Base-by-base conservation (phyloP, 805 yeast species). In the Barnettozyma californica region DNA sequence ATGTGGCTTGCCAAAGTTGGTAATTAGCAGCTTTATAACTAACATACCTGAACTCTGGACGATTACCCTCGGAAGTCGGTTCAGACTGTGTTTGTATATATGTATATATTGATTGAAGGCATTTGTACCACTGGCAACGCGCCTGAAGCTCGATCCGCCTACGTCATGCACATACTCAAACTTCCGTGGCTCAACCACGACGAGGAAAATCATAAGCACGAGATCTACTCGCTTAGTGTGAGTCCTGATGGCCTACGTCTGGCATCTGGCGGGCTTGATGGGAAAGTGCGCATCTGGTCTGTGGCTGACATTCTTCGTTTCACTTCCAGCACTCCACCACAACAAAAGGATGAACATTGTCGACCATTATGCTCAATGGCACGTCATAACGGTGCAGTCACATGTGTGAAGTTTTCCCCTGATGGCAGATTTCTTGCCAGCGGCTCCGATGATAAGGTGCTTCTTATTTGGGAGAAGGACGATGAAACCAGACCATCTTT, bases 331-430 rank as follows among this genome's bases (percentile, higher is more conserved):
- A 46, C 55, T 37, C 54, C 53, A 5, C 61, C 56, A 2, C 62
- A 60, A 2, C 36, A 50, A 9, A 58, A 58, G 13, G 73, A 70
- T 41, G 59, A 58, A 4, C 51, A 58, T 4, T 68, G 75, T 49
- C 65, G 77, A 26, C 95, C 96, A 4, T 66, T 91, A 16, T 88
- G 95, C 49, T 84, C 94, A 25, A 88, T 94, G 96, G 84, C 94
- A 35, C 77, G 97, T 47, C 99, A 94, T 62, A 89, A 94, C 20
- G 99, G 99, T 44, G 96, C 96, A 2, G 97, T 94, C 5, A 94
- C 99, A 1, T 84, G 89, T 48, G 94, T 94, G 21, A 76, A 91
- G 58, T 94, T 94, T 63, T 87, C 95, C 1, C 97, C 98, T 0
- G 87, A 85, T 58, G 97, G 97, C 0, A 70, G 92, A 43, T 94